Evolutionary conservation across 2,329 filamentous ascomycete genomes (phyloP).

Genomic region (Aureobasidium mangrovei): DNA sequence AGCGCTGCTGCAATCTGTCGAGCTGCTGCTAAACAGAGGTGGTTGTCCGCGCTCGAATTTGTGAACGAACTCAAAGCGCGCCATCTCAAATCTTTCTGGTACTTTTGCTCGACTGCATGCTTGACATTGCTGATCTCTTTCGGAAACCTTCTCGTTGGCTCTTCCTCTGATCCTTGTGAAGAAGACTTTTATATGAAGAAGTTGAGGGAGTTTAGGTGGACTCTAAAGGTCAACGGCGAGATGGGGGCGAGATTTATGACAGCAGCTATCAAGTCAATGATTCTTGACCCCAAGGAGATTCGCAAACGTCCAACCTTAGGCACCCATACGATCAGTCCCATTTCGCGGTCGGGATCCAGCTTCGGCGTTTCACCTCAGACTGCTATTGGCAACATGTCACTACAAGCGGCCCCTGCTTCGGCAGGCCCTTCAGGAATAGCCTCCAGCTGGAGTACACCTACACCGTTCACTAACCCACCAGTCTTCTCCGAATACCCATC

Average conservation of each 20-base stretch:
- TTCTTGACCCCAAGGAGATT: constrained; percentile 6
- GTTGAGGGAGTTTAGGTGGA: constrained; percentile 36
- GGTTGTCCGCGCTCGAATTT: constrained; percentile 38
- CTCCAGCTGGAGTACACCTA: neutral
- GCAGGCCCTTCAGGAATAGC: neutral
- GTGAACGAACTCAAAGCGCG: constrained; percentile 36
- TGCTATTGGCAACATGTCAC: neutral
- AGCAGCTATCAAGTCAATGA: constrained; percentile 23
- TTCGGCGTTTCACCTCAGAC: neutral
- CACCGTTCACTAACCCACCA: neutral
- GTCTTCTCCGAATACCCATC: neutral
- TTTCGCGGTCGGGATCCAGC: neutral
- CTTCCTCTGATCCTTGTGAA: constrained; percentile 28
- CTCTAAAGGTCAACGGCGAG: constrained; percentile 34
- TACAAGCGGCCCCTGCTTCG: neutral
- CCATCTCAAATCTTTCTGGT: constrained; percentile 41
- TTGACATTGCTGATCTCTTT: constrained; percentile 36
- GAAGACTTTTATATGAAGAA: constrained; percentile 28
- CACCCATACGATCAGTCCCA: neutral
- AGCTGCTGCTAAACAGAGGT: constrained; percentile 34
- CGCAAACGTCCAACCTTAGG: neutral
- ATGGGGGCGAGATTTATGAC: constrained; percentile 36
- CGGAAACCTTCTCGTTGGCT: constrained; percentile 32
- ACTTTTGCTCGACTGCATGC: constrained; percentile 36
- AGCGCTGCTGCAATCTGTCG: constrained; percentile 32